Evolutionary conservation across 169 alveolate species (phyloP), one percentile per base, ranked within the genome.

Genomic region (Cryptosporidium felis): DNA sequence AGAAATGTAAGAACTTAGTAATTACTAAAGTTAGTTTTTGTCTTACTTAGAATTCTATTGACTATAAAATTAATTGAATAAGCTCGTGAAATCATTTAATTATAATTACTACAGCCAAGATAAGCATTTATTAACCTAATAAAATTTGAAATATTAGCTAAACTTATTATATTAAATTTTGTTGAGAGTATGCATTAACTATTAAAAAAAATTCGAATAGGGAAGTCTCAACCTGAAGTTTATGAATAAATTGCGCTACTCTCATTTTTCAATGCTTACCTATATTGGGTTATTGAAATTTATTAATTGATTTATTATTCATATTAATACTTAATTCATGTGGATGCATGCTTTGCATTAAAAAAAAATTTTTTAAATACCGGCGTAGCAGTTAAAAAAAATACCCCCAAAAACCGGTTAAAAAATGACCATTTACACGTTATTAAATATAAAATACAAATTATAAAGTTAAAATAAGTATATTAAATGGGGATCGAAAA

Each of bases 331-430:
- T n/a, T n/a, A n/a, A n/a, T 62, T 62, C 44, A 62, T 62, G 80
- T 46, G 58, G 51, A 42, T 23, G 58, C 80, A 62, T 62, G 80
- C 14, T 38, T 23, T 56, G 63, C 44, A 62, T 62, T 23, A 4
- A 62, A 62, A 62, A 62, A 4, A 41, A 62, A 14, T 40, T 16
- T 6, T 41, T 62, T 6, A n/a, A 42, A 62, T 62, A 62, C 80
- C 80, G 80, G 80, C 30, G 44, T 42, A 60, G 38, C 10, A 5
- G 62, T 56, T 18, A 56, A 5, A 3, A 42, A 62, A 46, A 9
- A 65, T 44, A 65, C 63, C 81, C 81, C 49, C 81, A 65, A 44
- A 26, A 1, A 30, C 81, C 81, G 81, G 81, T 65, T 46, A 21
- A 62, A 62, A 42, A 42, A 62, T 42, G 60, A 62, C 58, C 30